Base-by-base conservation (phyloP, 2,329 filamentous ascomycete genomes). In the Escovopsis sp. region DNA sequence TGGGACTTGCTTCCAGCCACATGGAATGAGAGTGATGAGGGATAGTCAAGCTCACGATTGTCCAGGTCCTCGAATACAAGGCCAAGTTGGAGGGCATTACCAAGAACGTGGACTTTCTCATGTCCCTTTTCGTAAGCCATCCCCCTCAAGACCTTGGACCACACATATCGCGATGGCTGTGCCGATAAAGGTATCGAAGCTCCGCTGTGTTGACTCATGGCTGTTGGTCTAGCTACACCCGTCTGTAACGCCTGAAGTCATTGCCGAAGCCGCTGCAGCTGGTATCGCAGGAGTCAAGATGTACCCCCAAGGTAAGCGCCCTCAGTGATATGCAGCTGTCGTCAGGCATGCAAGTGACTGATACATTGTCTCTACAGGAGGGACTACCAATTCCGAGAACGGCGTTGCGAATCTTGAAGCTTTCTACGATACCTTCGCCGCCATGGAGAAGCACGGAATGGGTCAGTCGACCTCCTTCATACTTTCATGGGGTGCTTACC, bases 401-500 rank as follows among this genome's bases (percentile, higher is more conserved):
- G 85, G 84, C 11, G 82, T 88, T 23, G 66, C 82, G 12, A 73
- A 77, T 44, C 76, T 85, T 54, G 75, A 78, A 46, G 64, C 70
- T 30, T 89, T 85, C 63, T 82, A 83, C 56, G 75, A 77, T 6
- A 83, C 89, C 12, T 94, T 96, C 56, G 74, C 72, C n/a, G 83
- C 85, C 49, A 95, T 96, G 88, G 82, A 94, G 58, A 66, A 79
- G 46, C 76, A 87, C 50, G 78, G 80, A 50, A 69, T 94, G 57
- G 55, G 42, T 38, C 18, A 11, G 33, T 32, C 26, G 11, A 15
- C 15, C 15, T 15, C 15, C 15, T 15, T 15, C 15, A 15, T 15
- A 15, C 15, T 15, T 15, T 15, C 15, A 15, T 15, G 15, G 15
- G 15, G 15, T 15, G 15, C 15, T 15, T 15, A 15, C 15, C 15